Evolutionary conservation across 2,329 filamentous ascomycete genomes (phyloP).

Genomic region (Trichoderma citrinoviride): DNA sequence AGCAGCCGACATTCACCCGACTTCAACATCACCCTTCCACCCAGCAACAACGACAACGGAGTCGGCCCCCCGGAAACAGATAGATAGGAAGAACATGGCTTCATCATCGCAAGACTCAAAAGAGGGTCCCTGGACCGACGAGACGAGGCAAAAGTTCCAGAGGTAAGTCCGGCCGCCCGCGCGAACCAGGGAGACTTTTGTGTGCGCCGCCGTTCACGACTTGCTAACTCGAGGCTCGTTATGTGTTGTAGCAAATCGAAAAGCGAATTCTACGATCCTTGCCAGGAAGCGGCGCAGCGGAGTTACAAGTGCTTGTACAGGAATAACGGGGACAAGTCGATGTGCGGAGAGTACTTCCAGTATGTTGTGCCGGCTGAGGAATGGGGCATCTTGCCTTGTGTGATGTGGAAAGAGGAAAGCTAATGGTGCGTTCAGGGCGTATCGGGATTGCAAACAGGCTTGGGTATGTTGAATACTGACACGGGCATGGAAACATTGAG

Average conservation of each 20-base stretch:
- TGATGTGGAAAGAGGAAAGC: neutral
- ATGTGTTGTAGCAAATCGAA: slow-evolving; percentile 69
- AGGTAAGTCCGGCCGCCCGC: slow-evolving; percentile 46
- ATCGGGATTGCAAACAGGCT: slow-evolving; percentile 90
- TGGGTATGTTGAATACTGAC: slow-evolving; percentile 61
- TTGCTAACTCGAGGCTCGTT: too few species aligned
- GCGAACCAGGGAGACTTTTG: too few species aligned
- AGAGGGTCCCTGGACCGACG: slow-evolving; percentile 52
- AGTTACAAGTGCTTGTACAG: slow-evolving; percentile 87
- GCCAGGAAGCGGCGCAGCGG: slow-evolving; percentile 82
- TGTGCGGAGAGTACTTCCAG: slow-evolving; percentile 97
- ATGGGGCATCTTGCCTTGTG: neutral
- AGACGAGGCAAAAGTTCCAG: slow-evolving; percentile 63
- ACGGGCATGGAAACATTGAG: too few species aligned
- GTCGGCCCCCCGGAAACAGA: neutral
- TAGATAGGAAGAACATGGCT: slow-evolving; percentile 24
- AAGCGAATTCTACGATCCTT: slow-evolving; percentile 92
- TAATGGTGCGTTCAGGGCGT: slow-evolving; percentile 60
- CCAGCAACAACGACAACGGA: neutral
- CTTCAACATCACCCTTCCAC: neutral
- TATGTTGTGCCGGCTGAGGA: slow-evolving; percentile 45
- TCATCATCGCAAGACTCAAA: slow-evolving; percentile 25
- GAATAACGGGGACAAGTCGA: slow-evolving; percentile 80
- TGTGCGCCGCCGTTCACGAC: too few species aligned
- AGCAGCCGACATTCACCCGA: slow-evolving; percentile 26